A percentile compares a stretch with the other conserved stretches of the same genome.
Evolutionary conservation across 805 yeast genomes (phyloP).

Genomic region (Saccharomyces cerevisiae): DNA sequence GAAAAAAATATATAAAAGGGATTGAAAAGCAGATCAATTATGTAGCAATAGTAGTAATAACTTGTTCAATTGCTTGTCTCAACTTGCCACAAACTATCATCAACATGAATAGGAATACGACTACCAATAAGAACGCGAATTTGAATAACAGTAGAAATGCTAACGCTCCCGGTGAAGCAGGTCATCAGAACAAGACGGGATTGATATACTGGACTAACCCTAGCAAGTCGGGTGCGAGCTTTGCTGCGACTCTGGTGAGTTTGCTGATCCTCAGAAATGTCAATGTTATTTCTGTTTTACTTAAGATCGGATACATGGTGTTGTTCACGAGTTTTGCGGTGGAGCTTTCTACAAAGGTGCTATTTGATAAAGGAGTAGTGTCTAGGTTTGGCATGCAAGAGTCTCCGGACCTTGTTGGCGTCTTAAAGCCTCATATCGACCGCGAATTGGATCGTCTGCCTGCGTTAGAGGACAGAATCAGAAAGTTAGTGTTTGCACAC

Average conservation of each 20-base stretch:
- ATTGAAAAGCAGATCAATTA: background rate
- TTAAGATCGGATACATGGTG: constrained; percentile 48
- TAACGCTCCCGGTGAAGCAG: background rate
- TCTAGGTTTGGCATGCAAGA: constrained; percentile 52
- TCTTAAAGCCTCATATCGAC: constrained; percentile 13
- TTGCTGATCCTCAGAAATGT: constrained; percentile 49
- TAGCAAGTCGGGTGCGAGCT: constrained; percentile 56
- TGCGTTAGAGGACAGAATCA: constrained; percentile 39
- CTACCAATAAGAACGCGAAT: background rate
- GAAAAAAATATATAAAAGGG: background rate
- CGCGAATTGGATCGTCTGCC: constrained; percentile 28
- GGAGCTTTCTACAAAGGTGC: constrained; percentile 60
- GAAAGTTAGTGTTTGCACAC: constrained; percentile 50
- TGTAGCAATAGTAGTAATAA: background rate
- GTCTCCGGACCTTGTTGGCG: constrained; percentile 13
- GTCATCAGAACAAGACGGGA: background rate
- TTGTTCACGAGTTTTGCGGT: constrained; percentile 55
- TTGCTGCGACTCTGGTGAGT: constrained; percentile 47
- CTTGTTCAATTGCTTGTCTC: background rate
- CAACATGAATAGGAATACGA: background rate
- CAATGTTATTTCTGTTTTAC: constrained; percentile 47
- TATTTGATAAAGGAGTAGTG: constrained; percentile 67
- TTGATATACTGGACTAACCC: constrained; percentile 30
- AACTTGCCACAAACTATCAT: background rate
- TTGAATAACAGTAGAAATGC: background rate